Evolutionary conservation across 1,284 basidiomycete genomes (phyloP).

Genomic region (Cutaneotrichosporon dermatis): DNA sequence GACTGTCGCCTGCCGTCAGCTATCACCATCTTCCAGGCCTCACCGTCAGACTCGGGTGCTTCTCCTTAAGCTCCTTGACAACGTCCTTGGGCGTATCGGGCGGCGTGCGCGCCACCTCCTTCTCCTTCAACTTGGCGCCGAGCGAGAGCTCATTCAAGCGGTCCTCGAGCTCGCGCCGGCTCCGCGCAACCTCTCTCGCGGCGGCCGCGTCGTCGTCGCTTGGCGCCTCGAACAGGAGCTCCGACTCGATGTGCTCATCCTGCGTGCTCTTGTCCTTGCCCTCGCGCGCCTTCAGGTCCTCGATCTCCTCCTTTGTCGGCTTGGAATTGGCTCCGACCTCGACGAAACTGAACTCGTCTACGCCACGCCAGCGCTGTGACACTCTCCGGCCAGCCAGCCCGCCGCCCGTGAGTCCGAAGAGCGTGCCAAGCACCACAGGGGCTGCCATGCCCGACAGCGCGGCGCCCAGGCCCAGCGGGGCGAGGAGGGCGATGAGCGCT

Average conservation of each 20-base stretch:
- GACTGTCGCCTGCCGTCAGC: slow-evolving; percentile 44
- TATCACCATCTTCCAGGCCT: slow-evolving; percentile 11
- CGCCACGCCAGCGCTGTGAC: slow-evolving; percentile 53
- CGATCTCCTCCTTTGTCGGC: slow-evolving; percentile 39
- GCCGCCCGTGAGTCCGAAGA: slow-evolving; percentile 55
- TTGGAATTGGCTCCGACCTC: slow-evolving; percentile 46
- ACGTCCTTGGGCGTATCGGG: slow-evolving; percentile 1
- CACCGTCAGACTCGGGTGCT: slow-evolving; percentile 54
- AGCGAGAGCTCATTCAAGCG: slow-evolving; percentile 7
- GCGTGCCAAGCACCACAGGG: slow-evolving; percentile 52
- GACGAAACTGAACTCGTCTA: slow-evolving; percentile 53
- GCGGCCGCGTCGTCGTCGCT: slow-evolving; percentile 10
- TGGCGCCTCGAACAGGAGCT: slow-evolving; percentile 5
- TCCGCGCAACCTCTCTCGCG: slow-evolving; percentile 6
- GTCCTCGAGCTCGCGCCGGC: slow-evolving; percentile 11
- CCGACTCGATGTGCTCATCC: slow-evolving; percentile 2
- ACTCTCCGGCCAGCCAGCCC: slow-evolving; percentile 53
- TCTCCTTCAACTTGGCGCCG: slow-evolving; percentile 4
- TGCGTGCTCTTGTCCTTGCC: slow-evolving; percentile 4
- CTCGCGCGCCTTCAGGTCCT: slow-evolving; percentile 28
- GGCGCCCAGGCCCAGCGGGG: slow-evolving; percentile 49
- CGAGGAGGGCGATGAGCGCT: slow-evolving; percentile 52
- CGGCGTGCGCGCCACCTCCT: background rate
- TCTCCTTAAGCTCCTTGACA: slow-evolving; percentile 59
- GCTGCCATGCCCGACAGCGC: slow-evolving; percentile 50